These are phyloP conservation scores for Saksenaea vasiformis DNA, from an alignment of 371 early-diverging fungal genomes.

Conservation along the genomic window DNA sequence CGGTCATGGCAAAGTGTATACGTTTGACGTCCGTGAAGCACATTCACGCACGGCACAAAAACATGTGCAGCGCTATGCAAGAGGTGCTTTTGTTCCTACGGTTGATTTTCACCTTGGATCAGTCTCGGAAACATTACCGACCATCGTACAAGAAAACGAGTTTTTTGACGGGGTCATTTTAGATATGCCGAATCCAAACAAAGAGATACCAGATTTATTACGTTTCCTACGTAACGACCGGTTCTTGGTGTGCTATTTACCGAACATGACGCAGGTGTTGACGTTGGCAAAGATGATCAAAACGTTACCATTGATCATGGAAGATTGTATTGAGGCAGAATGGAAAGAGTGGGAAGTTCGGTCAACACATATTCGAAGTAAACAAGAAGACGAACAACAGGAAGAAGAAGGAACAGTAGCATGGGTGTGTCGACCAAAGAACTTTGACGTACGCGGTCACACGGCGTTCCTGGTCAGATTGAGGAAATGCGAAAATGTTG, in stretches of 20 bases:
- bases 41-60: slow-evolving; percentile 57
- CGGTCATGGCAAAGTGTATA: slow-evolving; percentile 54
- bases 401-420: slow-evolving; percentile 7
- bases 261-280: slow-evolving; percentile 78
- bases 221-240: slow-evolving; percentile 64
- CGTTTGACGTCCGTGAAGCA: slow-evolving; percentile 61
- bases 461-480: slow-evolving; percentile 68
- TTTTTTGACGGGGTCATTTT: slow-evolving; percentile 67
- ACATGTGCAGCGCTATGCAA: slow-evolving; percentile 56
- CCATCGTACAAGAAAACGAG: slow-evolving; percentile 9
- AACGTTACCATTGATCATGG: slow-evolving; percentile 55
- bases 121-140: slow-evolving; percentile 33
- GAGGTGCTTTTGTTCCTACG: slow-evolving; percentile 52
- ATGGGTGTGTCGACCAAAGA: slow-evolving; percentile 68
- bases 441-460: slow-evolving; percentile 57
- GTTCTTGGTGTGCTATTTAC: slow-evolving; percentile 70
- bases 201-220: slow-evolving; percentile 46
- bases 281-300: slow-evolving; percentile 52
- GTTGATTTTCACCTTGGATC: slow-evolving; percentile 59
- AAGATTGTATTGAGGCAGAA: slow-evolving; percentile 63
- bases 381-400: slow-evolving; percentile 24
- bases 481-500: slow-evolving; percentile 39
- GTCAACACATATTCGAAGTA: slow-evolving; percentile 60
- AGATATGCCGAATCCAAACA: slow-evolving; percentile 73
- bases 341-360: slow-evolving; percentile 77